Evolutionary conservation across 148 eudicot species (phyloP), one percentile per base, ranked within the genome.

Genomic region (Tetragonia tetragonoides): DNA sequence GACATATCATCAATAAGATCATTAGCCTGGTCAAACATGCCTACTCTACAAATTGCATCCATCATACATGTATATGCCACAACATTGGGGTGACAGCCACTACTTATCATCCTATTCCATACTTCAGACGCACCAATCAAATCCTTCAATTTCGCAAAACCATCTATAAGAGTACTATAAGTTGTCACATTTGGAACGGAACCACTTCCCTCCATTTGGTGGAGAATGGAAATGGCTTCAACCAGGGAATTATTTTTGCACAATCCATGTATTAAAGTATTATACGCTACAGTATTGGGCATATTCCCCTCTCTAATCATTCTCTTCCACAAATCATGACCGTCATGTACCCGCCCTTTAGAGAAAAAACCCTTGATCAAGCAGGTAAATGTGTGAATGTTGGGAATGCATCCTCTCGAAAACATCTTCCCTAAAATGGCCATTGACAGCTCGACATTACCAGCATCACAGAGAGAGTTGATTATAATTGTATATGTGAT

Each of bases 61-160:
- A 93, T 85, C 98, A 93, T 90, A 84, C 88, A 86, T 5, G 98
- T 91, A 79, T 91, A 93, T 39, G 83, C 83, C 74, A 93, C 93
- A 77, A 93, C 94, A 87, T 91, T 93, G 51, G 98, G 98, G 67
- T 75, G 83, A 67, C 62, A 59, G 91, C 94, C 91, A 63, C 67
- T 78, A 70, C 77, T 84, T 75, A 91, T 84, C 98, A 93, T 91
- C 85, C 77, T 84, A 84, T 91, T 93, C 98, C 98, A 93, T 9
- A 84, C 79, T 46, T 87, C 86, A 42, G 87, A 86, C 60, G 98
- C 97, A 76, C 91, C 89, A 28, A 49, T 47, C 73, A 89, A 74
- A 74, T 93, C 88, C 73, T 86, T 84, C 21, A 81, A 81, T 88
- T 91, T 93, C 51, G 90, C 90, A 72, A 86, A 93, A 47, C 91